Percentiles rank a stretch among this genome's conserved stretches.
Conservation (phyloP, 2,329 filamentous ascomycete species). For the Scedosporium apiospermum region DNA sequence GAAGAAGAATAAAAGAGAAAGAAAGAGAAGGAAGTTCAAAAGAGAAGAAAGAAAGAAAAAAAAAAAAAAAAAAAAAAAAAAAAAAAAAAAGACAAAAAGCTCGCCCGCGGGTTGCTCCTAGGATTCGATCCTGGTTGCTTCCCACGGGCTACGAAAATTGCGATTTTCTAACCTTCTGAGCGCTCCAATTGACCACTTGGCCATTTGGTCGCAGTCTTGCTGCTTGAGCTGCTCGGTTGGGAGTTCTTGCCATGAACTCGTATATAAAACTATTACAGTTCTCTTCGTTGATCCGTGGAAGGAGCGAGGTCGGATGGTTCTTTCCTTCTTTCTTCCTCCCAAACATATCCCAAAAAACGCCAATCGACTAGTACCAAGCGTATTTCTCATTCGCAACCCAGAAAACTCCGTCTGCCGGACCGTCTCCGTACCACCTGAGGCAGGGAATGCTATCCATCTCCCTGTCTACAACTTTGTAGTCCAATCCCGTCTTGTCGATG, state of each 20-base stretch:
- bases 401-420: slow-evolving; percentile 42
- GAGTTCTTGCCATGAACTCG: slow-evolving; percentile 5
- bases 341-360: neutral
- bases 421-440: slow-evolving; percentile 59
- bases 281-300: no score
- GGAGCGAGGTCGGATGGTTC: neutral
- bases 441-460: slow-evolving; percentile 61
- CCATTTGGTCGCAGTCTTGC: no score
- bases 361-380: slow-evolving; percentile 54
- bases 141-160: no score
- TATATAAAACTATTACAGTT: neutral
- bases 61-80: slow-evolving; percentile 2
- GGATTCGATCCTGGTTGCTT: no score
- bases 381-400: slow-evolving; percentile 74
- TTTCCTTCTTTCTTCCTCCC: neutral
- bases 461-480: slow-evolving; percentile 41
- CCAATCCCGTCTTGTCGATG: slow-evolving; percentile 34
- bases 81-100: slow-evolving; percentile 2
- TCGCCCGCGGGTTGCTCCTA: slow-evolving; percentile 1
- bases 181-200: no score
- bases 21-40: neutral
- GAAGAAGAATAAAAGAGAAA: no score
- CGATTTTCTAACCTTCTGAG: no score
- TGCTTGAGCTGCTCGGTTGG: no score
- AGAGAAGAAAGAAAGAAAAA: slow-evolving; percentile 9